phyloP scores from a whole-genome alignment of 164 flowering plant genomes.

The Annona cherimola region DNA sequence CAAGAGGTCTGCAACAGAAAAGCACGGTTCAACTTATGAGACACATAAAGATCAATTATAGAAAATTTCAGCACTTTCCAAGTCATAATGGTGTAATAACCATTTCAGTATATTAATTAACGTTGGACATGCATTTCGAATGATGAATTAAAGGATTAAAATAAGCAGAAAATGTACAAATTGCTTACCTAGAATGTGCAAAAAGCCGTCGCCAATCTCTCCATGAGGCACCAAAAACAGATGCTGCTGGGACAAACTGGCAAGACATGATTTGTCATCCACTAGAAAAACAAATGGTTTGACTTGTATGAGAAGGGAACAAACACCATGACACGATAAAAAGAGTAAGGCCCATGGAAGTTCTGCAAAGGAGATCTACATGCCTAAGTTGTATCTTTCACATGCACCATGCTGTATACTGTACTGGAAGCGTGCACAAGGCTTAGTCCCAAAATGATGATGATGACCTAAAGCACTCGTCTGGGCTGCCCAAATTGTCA shows the following conservation, averaged over 20 bases:
- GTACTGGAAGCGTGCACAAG: neutral
- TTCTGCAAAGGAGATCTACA: too few species aligned
- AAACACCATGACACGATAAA: neutral
- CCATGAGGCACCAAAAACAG: constrained; percentile 82
- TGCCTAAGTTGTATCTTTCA: neutral
- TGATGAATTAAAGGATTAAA: neutral
- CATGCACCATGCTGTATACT: neutral
- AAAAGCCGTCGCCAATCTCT: constrained; percentile 73
- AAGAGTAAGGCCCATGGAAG: neutral
- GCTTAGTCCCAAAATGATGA: neutral
- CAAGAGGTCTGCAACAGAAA: constrained; percentile 44
- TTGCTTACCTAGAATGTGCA: constrained; percentile 58
- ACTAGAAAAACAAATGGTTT: neutral
- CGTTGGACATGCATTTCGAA: neutral
- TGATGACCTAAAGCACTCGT: neutral
- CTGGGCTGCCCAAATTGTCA: neutral
- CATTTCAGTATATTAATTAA: neutral
- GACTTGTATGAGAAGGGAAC: neutral
- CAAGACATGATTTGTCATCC: constrained; percentile 8
- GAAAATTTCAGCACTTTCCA: neutral
- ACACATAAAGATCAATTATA: too few species aligned
- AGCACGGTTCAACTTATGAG: neutral
- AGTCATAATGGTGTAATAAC: neutral
- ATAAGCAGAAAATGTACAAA: neutral
- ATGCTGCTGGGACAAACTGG: constrained; percentile 80